These are phyloP conservation scores for Schwanniomyces polymorphus DNA, from an alignment of 805 yeast genomes.

Conservation along the genomic window DNA sequence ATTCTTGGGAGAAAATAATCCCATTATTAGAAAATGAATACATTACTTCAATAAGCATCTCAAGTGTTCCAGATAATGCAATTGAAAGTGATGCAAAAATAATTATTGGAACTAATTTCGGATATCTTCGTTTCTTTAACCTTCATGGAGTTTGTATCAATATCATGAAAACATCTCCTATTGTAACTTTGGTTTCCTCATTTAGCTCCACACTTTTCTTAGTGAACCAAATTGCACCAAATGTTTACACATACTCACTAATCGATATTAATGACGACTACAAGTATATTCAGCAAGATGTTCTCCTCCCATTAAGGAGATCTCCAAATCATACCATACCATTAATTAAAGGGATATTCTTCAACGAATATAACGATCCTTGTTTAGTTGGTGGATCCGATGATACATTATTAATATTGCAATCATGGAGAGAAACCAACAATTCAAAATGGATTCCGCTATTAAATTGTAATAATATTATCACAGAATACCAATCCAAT, in stretches of 20 bases:
- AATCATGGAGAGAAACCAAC: conserved; percentile 73
- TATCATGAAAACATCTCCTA: conserved; percentile 69
- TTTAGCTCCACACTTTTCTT: conserved; percentile 51
- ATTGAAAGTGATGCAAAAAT: conserved; percentile 37
- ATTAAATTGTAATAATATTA: conserved; percentile 52
- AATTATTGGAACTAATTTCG: conserved; percentile 72
- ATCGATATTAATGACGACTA: conserved; percentile 46
- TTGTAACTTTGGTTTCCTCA: conserved; percentile 69
- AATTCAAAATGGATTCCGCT: conserved; percentile 90
- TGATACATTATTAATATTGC: conserved; percentile 66
- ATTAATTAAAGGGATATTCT: conserved; percentile 69
- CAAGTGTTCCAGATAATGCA: conserved; percentile 15
- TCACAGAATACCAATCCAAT: conserved; percentile 51
- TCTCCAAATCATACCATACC: conserved; percentile 24
- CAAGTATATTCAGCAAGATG: conserved; percentile 39
- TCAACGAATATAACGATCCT: conserved; percentile 88
- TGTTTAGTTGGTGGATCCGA: conserved; percentile 74
- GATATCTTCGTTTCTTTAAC: conserved; percentile 72
- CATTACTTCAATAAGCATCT: conserved; percentile 69
- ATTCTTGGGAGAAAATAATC: conserved; percentile 70
- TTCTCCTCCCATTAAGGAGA: conserved; percentile 32
- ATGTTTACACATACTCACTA: conserved; percentile 46
- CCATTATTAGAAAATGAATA: conserved; percentile 57
- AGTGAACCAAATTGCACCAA: conserved; percentile 42
- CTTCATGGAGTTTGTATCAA: conserved; percentile 70